Percentiles rank a stretch among this genome's conserved stretches.
Conservation (phyloP, 2,329 filamentous ascomycete genomes). For the Colletotrichum godetiae region DNA sequence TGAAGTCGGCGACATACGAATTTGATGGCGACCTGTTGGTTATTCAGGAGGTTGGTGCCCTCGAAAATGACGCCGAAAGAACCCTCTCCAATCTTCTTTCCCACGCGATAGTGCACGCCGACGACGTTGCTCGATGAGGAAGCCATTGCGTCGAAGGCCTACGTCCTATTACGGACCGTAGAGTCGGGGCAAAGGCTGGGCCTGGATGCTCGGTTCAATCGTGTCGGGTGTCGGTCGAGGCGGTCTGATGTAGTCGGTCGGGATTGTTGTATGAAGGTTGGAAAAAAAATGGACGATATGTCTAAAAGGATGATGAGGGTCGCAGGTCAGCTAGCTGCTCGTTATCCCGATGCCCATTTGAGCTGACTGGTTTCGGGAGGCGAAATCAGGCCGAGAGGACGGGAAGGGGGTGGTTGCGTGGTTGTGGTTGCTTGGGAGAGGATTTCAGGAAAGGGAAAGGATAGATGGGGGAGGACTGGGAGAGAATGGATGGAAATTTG, state of each 20-base stretch:
- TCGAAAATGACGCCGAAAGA: constrained; percentile 99
- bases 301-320: constrained; percentile 13
- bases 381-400: constrained; percentile 33
- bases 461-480: constrained; percentile 25
- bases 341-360: constrained; percentile 33
- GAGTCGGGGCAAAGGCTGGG: constrained; percentile 17
- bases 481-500: constrained; percentile 36
- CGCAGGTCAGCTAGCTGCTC: constrained; percentile 31
- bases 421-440: constrained; percentile 26
- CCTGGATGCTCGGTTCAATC: constrained; percentile 18
- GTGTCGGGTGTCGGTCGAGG: constrained; percentile 18
- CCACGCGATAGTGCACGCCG: constrained; percentile 97
- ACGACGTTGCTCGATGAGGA: constrained; percentile 96
- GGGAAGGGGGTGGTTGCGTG: constrained; percentile 24
- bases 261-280: not conserved
- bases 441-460: constrained; percentile 29
- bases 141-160: constrained; percentile 68
- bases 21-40: constrained; percentile 99
- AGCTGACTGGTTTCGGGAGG: constrained; percentile 22
- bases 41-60: constrained; percentile 97
- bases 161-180: constrained; percentile 39
- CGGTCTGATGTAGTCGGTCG: not conserved
- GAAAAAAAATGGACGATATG: constrained; percentile 19
- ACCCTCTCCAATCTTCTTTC: constrained; percentile 99
- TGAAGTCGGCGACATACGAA: constrained; percentile 74